Conservation (phyloP, 495 filamentous ascomycete species). For the Polyplosphaeria fusca region DNA sequence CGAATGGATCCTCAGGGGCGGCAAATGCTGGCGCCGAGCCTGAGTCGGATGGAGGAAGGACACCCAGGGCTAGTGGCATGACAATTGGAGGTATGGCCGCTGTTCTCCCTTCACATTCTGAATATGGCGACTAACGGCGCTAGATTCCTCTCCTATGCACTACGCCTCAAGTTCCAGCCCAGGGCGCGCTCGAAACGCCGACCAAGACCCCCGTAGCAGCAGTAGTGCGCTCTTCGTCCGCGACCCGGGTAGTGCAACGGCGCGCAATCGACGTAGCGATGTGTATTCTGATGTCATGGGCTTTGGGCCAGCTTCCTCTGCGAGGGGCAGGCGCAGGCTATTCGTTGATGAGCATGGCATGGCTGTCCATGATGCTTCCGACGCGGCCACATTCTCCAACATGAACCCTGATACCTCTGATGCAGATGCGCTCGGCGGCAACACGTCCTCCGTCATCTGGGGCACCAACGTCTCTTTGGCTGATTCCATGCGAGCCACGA, state of each 20-base stretch:
- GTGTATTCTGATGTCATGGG: constrained; percentile 73
- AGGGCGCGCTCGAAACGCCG: constrained; percentile 50
- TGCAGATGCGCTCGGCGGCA: constrained; percentile 79
- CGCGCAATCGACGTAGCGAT: constrained; percentile 64
- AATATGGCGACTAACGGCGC: background rate
- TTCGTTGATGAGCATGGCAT: constrained; percentile 81
- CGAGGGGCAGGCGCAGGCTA: constrained; percentile 62
- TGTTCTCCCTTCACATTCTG: background rate
- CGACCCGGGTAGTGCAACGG: constrained; percentile 49
- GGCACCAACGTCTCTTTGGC: constrained; percentile 93
- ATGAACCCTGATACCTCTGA: constrained; percentile 86
- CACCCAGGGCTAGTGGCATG: constrained; percentile 63
- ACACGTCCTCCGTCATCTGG: constrained; percentile 83
- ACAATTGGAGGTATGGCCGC: constrained; percentile 64
- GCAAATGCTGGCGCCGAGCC: constrained; percentile 65
- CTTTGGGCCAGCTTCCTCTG: constrained; percentile 51
- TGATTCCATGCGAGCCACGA: constrained; percentile 81
- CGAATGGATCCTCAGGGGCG: constrained; percentile 47
- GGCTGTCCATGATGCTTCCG: constrained; percentile 64
- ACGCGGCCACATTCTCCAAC: constrained; percentile 82
- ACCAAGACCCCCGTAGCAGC: constrained; percentile 67
- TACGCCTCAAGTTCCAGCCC: constrained; percentile 87
- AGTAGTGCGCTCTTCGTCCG: constrained; percentile 84
- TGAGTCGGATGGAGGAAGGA: constrained; percentile 64
- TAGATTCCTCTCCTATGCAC: constrained; percentile 87